Evolutionary conservation across 1,284 basidiomycete species (phyloP).

Genomic region (Sanghuangporus weigelae): DNA sequence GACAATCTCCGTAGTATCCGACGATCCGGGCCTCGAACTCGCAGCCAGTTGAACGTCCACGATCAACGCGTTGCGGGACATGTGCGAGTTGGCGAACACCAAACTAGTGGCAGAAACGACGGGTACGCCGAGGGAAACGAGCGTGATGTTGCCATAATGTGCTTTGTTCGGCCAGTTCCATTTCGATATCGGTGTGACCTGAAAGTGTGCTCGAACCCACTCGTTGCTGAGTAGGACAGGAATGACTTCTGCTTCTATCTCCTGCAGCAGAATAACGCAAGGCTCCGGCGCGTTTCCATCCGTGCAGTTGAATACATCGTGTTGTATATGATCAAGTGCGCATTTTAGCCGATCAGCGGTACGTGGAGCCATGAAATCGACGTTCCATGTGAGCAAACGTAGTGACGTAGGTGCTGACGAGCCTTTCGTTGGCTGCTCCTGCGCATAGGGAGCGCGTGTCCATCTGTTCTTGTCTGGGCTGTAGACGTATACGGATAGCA

Average conservation of each 20-base stretch:
- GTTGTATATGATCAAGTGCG: slow-evolving; percentile 49
- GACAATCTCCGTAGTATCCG: neutral
- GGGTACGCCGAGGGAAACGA: slow-evolving; percentile 51
- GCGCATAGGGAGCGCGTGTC: neutral
- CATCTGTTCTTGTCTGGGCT: slow-evolving; percentile 6
- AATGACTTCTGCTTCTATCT: slow-evolving; percentile 45
- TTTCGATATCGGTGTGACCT: slow-evolving; percentile 45
- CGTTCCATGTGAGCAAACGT: slow-evolving; percentile 61
- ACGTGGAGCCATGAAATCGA: slow-evolving; percentile 41
- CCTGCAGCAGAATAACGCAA: slow-evolving; percentile 61
- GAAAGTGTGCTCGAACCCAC: slow-evolving; percentile 59
- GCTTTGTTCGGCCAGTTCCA: slow-evolving; percentile 46
- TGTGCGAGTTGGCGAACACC: slow-evolving; percentile 43
- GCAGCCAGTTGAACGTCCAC: slow-evolving; percentile 37
- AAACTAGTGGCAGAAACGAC: slow-evolving; percentile 41
- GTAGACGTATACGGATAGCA: slow-evolving; percentile 9
- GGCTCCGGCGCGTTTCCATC: slow-evolving; percentile 41
- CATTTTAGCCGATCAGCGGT: slow-evolving; percentile 38
- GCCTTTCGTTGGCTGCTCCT: neutral
- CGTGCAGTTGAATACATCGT: slow-evolving; percentile 41
- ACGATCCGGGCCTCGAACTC: slow-evolving; percentile 16
- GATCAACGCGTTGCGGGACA: slow-evolving; percentile 49
- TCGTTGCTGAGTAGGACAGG: slow-evolving; percentile 41
- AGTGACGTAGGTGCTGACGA: slow-evolving; percentile 34
- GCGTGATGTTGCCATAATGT: slow-evolving; percentile 57